phyloP scores from a whole-genome alignment of 495 filamentous ascomycete genomes.

The Neurospora sublineolata region DNA sequence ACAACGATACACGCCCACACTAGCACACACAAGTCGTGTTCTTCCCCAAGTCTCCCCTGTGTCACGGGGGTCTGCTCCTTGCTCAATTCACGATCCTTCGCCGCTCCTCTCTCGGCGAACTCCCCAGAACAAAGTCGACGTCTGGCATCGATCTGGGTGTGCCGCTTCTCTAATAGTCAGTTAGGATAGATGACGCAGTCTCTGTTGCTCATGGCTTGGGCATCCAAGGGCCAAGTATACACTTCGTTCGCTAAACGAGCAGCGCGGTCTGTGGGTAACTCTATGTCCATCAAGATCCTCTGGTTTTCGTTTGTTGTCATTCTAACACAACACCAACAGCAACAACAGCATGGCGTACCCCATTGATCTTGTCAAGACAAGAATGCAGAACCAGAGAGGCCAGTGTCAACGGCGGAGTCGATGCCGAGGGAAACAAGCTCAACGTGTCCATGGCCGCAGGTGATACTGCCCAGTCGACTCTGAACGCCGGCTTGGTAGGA shows the following conservation, averaged over 20 bases:
- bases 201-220: not conserved
- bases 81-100: not conserved
- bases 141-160: not conserved
- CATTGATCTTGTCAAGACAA: constrained; percentile 79
- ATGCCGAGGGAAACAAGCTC: no score
- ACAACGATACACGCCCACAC: not conserved
- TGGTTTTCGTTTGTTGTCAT: not conserved
- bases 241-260: not conserved
- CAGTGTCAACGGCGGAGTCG: no score
- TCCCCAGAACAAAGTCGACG: not conserved
- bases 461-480: no score
- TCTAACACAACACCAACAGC: not conserved
- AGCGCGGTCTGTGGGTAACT: not conserved
- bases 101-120: not conserved
- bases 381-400: constrained; percentile 60
- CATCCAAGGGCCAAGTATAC: not conserved
- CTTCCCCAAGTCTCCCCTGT: not conserved
- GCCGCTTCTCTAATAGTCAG: not conserved
- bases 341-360: constrained; percentile 78
- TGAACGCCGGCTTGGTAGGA: no score
- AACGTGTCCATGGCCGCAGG: no score
- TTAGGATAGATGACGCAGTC: not conserved
- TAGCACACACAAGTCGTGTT: not conserved
- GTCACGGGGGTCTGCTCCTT: not conserved
- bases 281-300: not conserved